Base-by-base conservation (phyloP, 345 rosid genomes). In the Salix caprea region DNA sequence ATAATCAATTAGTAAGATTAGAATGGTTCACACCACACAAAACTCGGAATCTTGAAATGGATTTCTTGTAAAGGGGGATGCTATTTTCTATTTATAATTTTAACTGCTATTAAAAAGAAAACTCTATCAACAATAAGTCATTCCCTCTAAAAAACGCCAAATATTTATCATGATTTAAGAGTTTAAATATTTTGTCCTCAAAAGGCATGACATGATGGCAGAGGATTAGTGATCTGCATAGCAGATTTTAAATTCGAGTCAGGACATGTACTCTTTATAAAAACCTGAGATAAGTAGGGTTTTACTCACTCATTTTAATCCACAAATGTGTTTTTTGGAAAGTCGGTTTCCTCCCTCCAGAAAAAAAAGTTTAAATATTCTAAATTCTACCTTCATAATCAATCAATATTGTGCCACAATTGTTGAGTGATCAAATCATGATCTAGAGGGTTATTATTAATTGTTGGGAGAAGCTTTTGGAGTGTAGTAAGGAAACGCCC, bases 241-340 rank as follows among this genome's bases (percentile, higher is more conserved):
- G 2, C 0, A 30, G 2, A 30, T 30, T 30, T 30, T 30, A 0
- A 30, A 30, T 30, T 30, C 2, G 4, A 32, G 4, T 32, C 4
- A 32, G 0, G 0, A 32, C 34, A 0, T 32, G 4, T 0, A 0
- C 0, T 32, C 0, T 32, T 32, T 32, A 32, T 32, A 32, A 32
- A 32, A 32, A 32, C 34, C 2, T 32, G 4, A 32, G 1, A 32
- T 32, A 32, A 32, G 0, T 3, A 2, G 32, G 3, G 0, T 2
- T 2, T 30, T 30, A 30, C 32, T 2, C 32, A 2, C 3, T 30
- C 2, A 30, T 30, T 2, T 30, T 32, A 32, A 32, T 32, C 34
- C 4, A 32, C 4, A 30, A 30, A 30, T 32, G 0, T 32, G 4
- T 3, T 32, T 32, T 32, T 32, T 32, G 34, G 4, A 32, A 32